Base-by-base conservation (phyloP, 2,329 filamentous ascomycete genomes). In the Xylaria sp. region DNA sequence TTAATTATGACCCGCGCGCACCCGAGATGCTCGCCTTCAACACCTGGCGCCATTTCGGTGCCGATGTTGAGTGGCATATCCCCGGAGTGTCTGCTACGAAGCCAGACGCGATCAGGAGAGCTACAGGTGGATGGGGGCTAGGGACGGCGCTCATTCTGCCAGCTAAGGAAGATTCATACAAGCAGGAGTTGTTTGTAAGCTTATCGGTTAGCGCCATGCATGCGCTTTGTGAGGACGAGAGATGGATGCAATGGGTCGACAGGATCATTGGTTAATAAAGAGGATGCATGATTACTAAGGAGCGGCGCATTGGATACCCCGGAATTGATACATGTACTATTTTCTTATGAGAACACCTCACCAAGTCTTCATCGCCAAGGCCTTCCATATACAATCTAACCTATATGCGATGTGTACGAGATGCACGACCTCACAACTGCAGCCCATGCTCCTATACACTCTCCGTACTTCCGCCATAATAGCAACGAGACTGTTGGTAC, bases 41-140 rank as follows among this genome's bases (percentile, higher is more conserved):
- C 68, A 82, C 81, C 4, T 84, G 82, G 82, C 75, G 80, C 7
- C 76, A 79, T 63, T 80, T 83, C 68, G 82, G 81, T 1, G 80
- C 78, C 25, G 80, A 83, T 65, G 76, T 78, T 5, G 70, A 75
- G 66, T 84, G 81, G 70, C 63, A 69, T 65, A 77, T 77, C 60
- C 75, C 77, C 15, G 79, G 79, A 31, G 73, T 79, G n/a, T 74
- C 77, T n/a, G 75, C 77, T 10, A 66, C 75, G 6, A 80, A 78
- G 68, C 73, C 80, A 49, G 79, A 81, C 70, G 71, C 74, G 5
- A 76, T 78, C 17, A 71, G 76, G 44, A 69, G 76, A 58, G 76
- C 73, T 29, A 73, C 74, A 61, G 75, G 74, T 9, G 71, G 70
- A 7, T 78, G 74, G 74, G 74, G 73, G 38, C 68, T 78, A 38